Conservation (phyloP, 2,329 filamentous ascomycete species). For the Furcasterigmium sp. region DNA sequence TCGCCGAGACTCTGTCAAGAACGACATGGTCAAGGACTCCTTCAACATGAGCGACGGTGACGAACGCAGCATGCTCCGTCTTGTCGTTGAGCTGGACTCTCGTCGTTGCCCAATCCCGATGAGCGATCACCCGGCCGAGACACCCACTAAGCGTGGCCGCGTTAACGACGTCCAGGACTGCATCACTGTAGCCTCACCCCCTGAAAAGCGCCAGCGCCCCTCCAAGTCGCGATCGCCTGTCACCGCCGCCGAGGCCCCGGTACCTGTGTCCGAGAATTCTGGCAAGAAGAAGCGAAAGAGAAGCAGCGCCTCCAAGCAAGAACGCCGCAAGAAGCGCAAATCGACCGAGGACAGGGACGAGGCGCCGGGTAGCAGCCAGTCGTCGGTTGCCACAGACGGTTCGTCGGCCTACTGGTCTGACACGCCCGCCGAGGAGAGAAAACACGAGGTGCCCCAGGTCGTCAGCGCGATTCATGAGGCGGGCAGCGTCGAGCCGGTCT, state of each 20-base stretch:
- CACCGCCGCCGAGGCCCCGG: constrained; percentile 5
- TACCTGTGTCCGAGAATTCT: constrained; percentile 14
- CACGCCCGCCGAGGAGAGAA: neutral
- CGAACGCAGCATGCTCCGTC: constrained; percentile 40
- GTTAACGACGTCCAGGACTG: constrained; percentile 20
- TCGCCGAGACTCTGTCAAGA: constrained; percentile 20
- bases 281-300: constrained; percentile 23
- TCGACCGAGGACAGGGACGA: constrained; percentile 8
- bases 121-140: constrained; percentile 16
- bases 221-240: constrained; percentile 8
- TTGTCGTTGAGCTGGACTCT: constrained; percentile 45
- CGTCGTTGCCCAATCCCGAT: constrained; percentile 23
- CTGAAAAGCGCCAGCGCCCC: constrained; percentile 1
- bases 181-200: constrained; percentile 21
- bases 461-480: neutral
- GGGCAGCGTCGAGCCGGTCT: neutral
- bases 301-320: constrained; percentile 14
- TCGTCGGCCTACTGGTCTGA: neutral
- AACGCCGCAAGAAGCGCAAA: constrained; percentile 19
- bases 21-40: constrained; percentile 7
- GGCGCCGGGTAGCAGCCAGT: constrained; percentile 12
- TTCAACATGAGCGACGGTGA: constrained; percentile 38
- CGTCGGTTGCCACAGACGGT: neutral
- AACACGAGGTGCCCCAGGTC: neutral
- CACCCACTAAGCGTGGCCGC: constrained; percentile 18